These are phyloP conservation scores for Teratosphaeriaceae sp. DNA, from an alignment of 2,329 filamentous ascomycete species.

Conservation along the genomic window DNA sequence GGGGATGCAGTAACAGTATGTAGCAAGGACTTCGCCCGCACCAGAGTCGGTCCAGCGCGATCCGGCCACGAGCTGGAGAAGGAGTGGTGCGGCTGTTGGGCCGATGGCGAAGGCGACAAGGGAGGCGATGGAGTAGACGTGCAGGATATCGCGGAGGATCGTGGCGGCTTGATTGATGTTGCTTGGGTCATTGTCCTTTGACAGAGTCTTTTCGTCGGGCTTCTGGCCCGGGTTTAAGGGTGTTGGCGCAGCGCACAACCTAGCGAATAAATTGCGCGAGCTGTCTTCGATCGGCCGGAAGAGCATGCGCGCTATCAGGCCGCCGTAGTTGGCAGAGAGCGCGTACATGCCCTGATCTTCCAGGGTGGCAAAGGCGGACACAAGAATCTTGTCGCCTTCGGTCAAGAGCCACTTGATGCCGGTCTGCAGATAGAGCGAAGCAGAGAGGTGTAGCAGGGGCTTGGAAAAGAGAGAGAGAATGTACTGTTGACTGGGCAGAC, in stretches of 20 bases:
- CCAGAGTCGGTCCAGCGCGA: conserved; percentile 66
- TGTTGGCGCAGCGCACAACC: conserved; percentile 50
- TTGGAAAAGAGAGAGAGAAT: conserved; percentile 58
- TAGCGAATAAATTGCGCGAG: conserved; percentile 82
- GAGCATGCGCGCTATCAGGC: conserved; percentile 76
- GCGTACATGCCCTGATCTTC: conserved; percentile 86
- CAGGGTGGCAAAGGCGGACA: conserved; percentile 69
- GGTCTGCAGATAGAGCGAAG: conserved; percentile 82
- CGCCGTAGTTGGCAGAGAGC: conserved; percentile 86
- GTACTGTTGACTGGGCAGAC: conserved; percentile 36
- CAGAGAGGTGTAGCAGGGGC: conserved; percentile 63
- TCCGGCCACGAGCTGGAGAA: conserved; percentile 71
- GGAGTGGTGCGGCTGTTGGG: conserved; percentile 65
- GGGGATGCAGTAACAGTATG: conserved; percentile 90
- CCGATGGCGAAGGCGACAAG: conserved; percentile 63
- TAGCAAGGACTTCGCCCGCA: conserved; percentile 65
- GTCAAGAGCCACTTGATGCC: conserved; percentile 89
- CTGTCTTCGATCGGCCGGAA: conserved; percentile 96
- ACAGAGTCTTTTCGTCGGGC: background rate
- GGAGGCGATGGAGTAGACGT: conserved; percentile 68
- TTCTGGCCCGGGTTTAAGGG: background rate
- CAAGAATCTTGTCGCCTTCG: conserved; percentile 86
- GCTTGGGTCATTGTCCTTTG: background rate
- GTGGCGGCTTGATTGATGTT: conserved; percentile 34
- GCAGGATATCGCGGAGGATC: conserved; percentile 59